Conservation (phyloP, 1,139 yeast species). For the Debaryomyces sp. region DNA sequence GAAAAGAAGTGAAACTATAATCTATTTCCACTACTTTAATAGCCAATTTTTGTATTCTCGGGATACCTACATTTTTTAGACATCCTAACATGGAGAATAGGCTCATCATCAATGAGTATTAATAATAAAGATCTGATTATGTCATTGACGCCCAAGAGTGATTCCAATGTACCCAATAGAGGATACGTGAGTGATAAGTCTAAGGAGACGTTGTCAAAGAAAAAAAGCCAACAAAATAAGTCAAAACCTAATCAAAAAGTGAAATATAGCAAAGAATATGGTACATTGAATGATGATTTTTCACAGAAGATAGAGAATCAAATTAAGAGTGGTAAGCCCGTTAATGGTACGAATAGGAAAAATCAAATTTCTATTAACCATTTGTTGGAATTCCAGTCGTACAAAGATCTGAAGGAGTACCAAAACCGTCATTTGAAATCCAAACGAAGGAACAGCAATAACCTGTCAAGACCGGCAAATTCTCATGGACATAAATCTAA, state of each 20-base stretch:
- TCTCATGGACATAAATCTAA: slow-evolving; percentile 7
- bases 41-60: background rate
- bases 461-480: slow-evolving; percentile 11
- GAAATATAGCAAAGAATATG: background rate
- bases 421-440: slow-evolving; percentile 21
- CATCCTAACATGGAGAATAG: slow-evolving; percentile 6
- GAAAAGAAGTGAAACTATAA: background rate
- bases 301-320: slow-evolving; percentile 15
- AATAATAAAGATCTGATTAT: background rate
- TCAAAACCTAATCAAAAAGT: slow-evolving; percentile 1
- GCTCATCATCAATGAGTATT: slow-evolving; percentile 7
- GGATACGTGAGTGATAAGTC: background rate
- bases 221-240: background rate
- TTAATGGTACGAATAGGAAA: slow-evolving; percentile 38
- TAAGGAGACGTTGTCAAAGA: background rate
- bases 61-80: background rate
- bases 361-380: slow-evolving; percentile 66
- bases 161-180: background rate
- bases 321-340: slow-evolving; percentile 18
- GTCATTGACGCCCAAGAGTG: background rate
- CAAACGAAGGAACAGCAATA: slow-evolving; percentile 19
- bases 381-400: slow-evolving; percentile 62
- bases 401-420: slow-evolving; percentile 51
- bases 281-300: slow-evolving; percentile 8
- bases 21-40: background rate